phyloP scores from a whole-genome alignment of 2,329 filamentous ascomycete genomes.

The Fusarium nodosum region DNA sequence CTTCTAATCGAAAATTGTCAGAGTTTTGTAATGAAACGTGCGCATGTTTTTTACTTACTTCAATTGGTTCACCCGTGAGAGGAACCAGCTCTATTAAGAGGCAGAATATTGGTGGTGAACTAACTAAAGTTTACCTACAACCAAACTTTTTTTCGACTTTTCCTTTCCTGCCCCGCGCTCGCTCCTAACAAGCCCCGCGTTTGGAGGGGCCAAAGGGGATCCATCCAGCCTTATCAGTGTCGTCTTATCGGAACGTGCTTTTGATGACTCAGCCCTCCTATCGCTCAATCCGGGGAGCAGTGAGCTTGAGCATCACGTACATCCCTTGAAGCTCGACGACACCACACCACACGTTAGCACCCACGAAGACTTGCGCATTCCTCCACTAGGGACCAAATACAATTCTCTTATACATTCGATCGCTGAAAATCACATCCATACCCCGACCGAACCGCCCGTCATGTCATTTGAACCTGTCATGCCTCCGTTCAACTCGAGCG shows the following conservation, averaged over 20 bases:
- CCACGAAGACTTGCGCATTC: background rate
- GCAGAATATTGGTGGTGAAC: slow-evolving; percentile 30
- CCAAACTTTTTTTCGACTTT: slow-evolving; percentile 39
- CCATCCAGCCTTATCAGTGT: slow-evolving; percentile 14
- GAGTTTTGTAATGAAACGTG: background rate
- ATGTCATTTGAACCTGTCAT: slow-evolving; percentile 82
- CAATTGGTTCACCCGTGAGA: slow-evolving; percentile 41
- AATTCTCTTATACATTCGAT: background rate
- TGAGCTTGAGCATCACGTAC: slow-evolving; percentile 25
- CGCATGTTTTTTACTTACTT: background rate
- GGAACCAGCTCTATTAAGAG: slow-evolving; percentile 42
- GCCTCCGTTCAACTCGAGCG: slow-evolving; percentile 77
- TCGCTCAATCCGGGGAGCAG: slow-evolving; percentile 8
- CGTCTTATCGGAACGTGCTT: slow-evolving; percentile 17
- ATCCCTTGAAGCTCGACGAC: slow-evolving; percentile 25
- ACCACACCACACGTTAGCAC: slow-evolving; percentile 10
- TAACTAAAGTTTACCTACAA: slow-evolving; percentile 25
- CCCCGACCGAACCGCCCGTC: slow-evolving; percentile 18
- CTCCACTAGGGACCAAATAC: background rate
- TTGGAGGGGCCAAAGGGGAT: background rate
- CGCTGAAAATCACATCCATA: background rate
- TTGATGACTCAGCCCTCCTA: slow-evolving; percentile 22
- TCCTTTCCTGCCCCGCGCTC: slow-evolving; percentile 32
- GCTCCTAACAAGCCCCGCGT: slow-evolving; percentile 30
- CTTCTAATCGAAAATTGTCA: slow-evolving; percentile 7